phyloP scores from a whole-genome alignment of 2,329 filamentous ascomycete genomes.

The Xylariaceae sp. region DNA sequence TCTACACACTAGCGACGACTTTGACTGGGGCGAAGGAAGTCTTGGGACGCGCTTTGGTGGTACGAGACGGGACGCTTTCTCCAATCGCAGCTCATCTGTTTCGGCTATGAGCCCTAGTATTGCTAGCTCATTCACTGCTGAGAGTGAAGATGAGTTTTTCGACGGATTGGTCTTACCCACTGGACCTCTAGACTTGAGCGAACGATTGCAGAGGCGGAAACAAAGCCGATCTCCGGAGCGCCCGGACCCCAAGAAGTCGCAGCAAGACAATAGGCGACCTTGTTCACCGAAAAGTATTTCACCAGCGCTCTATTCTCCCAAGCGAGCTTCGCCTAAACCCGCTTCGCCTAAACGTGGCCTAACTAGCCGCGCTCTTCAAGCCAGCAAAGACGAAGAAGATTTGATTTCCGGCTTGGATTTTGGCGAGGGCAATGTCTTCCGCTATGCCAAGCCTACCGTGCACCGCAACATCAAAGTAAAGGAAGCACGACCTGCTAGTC shows the following conservation, averaged over 20 bases:
- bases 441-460: slow-evolving; percentile 79
- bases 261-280: slow-evolving; percentile 8
- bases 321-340: slow-evolving; percentile 16
- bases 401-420: slow-evolving; percentile 88
- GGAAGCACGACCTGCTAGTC: slow-evolving; percentile 70
- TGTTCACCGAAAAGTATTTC: slow-evolving; percentile 14
- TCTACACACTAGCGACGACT: slow-evolving; percentile 70
- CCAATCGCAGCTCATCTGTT: slow-evolving; percentile 82
- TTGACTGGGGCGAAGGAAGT: slow-evolving; percentile 94
- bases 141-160: slow-evolving; percentile 92
- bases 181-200: slow-evolving; percentile 82
- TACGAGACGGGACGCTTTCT: slow-evolving; percentile 79
- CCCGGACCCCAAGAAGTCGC: neutral
- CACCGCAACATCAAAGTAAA: slow-evolving; percentile 94
- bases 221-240: slow-evolving; percentile 38
- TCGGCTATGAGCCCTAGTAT: slow-evolving; percentile 92
- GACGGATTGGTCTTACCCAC: slow-evolving; percentile 86
- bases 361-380: slow-evolving; percentile 37
- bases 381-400: slow-evolving; percentile 69
- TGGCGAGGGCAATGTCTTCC: slow-evolving; percentile 81
- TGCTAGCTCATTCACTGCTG: slow-evolving; percentile 86
- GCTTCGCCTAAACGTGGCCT: slow-evolving; percentile 12
- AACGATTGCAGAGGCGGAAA: slow-evolving; percentile 76
- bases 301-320: slow-evolving; percentile 13
- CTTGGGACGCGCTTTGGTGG: slow-evolving; percentile 90